A percentile compares a stretch with the other conserved stretches of the same genome.
These are phyloP conservation scores for Pseudopithomyces maydicus DNA, from an alignment of 2,329 filamentous ascomycete genomes.

Conservation along the genomic window DNA sequence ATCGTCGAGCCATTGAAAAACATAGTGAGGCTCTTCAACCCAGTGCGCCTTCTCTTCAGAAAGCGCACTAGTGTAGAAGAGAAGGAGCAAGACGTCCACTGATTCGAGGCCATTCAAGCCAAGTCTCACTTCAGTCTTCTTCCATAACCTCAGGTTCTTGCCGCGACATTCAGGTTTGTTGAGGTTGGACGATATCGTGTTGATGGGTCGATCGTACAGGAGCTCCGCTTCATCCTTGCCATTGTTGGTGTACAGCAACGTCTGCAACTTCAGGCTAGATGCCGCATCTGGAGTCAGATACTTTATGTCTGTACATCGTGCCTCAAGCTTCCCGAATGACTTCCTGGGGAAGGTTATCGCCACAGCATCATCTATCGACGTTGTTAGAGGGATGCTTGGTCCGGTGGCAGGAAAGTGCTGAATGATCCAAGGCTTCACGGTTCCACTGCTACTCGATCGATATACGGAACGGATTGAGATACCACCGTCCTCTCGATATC, in stretches of 20 bases:
- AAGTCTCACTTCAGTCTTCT: slow-evolving; percentile 23
- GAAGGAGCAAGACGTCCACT: slow-evolving; percentile 27
- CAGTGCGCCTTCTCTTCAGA: slow-evolving; percentile 35
- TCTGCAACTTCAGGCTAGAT: slow-evolving; percentile 29
- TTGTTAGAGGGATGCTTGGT: slow-evolving; percentile 38
- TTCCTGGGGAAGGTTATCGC: slow-evolving; percentile 37
- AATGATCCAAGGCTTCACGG: slow-evolving; percentile 28
- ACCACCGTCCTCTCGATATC: slow-evolving; percentile 33
- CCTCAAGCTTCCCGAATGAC: slow-evolving; percentile 33
- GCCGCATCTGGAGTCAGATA: slow-evolving; percentile 27
- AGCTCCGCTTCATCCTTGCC: slow-evolving; percentile 30
- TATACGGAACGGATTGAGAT: slow-evolving; percentile 31
- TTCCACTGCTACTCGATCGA: slow-evolving; percentile 21
- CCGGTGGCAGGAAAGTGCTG: slow-evolving; percentile 38
- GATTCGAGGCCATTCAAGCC: slow-evolving; percentile 17
- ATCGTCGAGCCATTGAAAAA: slow-evolving; percentile 36
- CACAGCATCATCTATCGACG: slow-evolving; percentile 31
- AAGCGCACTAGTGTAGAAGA: slow-evolving; percentile 38
- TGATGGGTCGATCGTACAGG: slow-evolving; percentile 31
- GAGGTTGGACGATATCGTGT: slow-evolving; percentile 31
- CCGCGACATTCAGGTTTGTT: slow-evolving; percentile 36
- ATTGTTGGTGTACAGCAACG: slow-evolving; percentile 41
- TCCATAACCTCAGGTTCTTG: slow-evolving; percentile 37
- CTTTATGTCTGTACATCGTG: slow-evolving; percentile 34
- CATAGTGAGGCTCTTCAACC: slow-evolving; percentile 41